Evolutionary conservation across 2,329 filamentous ascomycete genomes (phyloP), one percentile per base, ranked within the genome.

Genomic region (Mycosphaerella arachidis): DNA sequence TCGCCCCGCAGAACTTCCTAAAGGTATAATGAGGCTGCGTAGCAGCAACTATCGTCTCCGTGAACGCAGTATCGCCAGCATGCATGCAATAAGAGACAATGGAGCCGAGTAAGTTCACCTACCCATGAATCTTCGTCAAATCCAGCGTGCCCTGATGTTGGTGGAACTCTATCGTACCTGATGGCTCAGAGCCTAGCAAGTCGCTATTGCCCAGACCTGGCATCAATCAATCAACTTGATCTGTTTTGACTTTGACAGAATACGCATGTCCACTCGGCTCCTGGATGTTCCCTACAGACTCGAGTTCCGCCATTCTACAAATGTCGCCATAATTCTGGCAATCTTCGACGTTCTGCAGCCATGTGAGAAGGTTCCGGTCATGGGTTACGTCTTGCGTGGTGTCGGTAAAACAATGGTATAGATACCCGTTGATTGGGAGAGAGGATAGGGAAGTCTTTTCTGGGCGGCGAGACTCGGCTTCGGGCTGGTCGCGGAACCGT

Each of bases 121-220:
- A 72, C 16, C 66, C 58, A 9, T 61, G 35, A 53, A 73, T 67
- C 10, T 63, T 60, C 1, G 56, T 45, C 18, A 55, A 53, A 24
- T 71, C 61, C 4, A 73, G 48, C 2, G 67, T 70, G 1, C 67
- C 68, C 12, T 53, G 43, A 48, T 73, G 72, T 37, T 73, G 70
- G 12, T 70, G 62, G 63, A 74, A 74, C 59, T 71, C 70, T 48
- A 74, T 68, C 1, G 71, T 74, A n/a, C 61, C 30, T 57, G 13
- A 48, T 27, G 7, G 12, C 7, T 13, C 46, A 29, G 20, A 33
- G 31, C 20, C 43, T 27, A 18, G 16, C 12, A 33, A 6, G 35
- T 29, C 20, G 24, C 24, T 27, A 9, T 30, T n/a, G 33, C n/a
- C n/a, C n/a, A n/a, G n/a, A n/a, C n/a, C n/a, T n/a, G n/a, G n/a